Base-by-base conservation (phyloP, 2,329 filamentous ascomycete species). In the Blastomyces gilchristii region DNA sequence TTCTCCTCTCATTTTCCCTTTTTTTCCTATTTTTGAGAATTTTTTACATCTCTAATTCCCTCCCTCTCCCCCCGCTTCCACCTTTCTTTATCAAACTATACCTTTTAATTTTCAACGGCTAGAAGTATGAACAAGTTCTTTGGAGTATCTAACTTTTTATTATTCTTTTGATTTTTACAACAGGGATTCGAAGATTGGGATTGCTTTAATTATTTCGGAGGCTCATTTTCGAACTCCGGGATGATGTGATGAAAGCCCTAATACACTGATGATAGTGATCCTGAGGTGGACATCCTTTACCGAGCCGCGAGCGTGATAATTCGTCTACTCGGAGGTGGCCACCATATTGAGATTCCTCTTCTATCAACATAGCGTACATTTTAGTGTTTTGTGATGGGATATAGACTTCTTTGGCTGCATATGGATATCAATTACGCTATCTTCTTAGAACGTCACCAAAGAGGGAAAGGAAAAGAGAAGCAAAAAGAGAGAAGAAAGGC, bases 181-280 rank as follows among this genome's bases (percentile, higher is more conserved):
- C 39, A 66, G 60, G 50, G 56, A 4, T 64, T 64, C 52, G 62
- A 61, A 34, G 63, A 64, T 11, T 67, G 64, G 65, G 65, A 67
- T 49, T 62, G 62, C n/a, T 63, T 67, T 25, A 61, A 63, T 39
- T 63, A 66, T 49, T 59, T 66, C 18, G 57, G 56, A n/a, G 45
- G 34, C 25, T 50, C 41, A 28, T 64, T 64, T 22, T 34, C 61
- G 9, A 54, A 18, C 59, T 59, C 37, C 47, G 56, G 22, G 49
- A 16, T 41, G 31, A 41, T 28, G 18, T 61, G 45, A 45, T 57
- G 52, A 57, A 49, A 65, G 14, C n/a, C n/a, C 25, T n/a, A 11
- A 22, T 39, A 45, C n/a, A 14, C 25, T 16, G 56, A 28, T 45
- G 14, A 39, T 34, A 56, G 8, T 7, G 31, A 3, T 56, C 16